These are phyloP conservation scores for Russula sp. DNA, from an alignment of 768 basidiomycete species.

Conservation along the genomic window DNA sequence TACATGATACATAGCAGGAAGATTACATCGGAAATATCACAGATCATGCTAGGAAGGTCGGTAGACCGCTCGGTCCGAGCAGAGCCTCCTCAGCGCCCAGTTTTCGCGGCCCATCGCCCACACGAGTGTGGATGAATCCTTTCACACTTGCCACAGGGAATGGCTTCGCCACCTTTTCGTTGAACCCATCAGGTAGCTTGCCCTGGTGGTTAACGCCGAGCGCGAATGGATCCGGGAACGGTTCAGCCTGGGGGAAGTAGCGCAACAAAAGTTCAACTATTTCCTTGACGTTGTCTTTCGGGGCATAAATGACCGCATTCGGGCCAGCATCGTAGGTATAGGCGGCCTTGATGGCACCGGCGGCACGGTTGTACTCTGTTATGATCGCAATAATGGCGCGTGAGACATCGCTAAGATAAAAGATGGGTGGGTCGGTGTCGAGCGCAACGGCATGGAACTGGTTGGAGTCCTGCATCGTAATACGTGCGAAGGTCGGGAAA, in stretches of 20 bases:
- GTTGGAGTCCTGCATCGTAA: conserved; percentile 98
- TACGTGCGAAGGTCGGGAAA: conserved; percentile 80
- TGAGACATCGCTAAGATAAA: conserved; percentile 98
- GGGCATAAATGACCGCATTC: conserved; percentile 95
- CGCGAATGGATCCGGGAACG: conserved; percentile 70
- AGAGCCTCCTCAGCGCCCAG: conserved; percentile 57
- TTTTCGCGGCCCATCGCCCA: conserved; percentile 85
- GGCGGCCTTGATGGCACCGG: conserved; percentile 71
- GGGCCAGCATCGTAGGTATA: conserved; percentile 99
- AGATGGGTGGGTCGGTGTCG: conserved; percentile 96
- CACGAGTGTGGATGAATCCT: conserved; percentile 83
- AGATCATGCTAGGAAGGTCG: conserved; percentile 41
- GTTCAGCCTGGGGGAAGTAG: conserved; percentile 81
- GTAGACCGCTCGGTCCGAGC: conserved; percentile 61
- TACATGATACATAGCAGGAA: conserved; percentile 2
- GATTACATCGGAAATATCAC: not conserved
- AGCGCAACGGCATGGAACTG: conserved; percentile 98
- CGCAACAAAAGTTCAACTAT: conserved; percentile 67
- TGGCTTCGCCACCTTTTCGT: conserved; percentile 63
- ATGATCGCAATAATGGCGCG: conserved; percentile 88
- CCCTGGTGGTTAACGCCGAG: conserved; percentile 42
- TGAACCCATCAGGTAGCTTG: conserved; percentile 62
- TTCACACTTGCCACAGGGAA: conserved; percentile 77
- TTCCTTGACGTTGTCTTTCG: conserved; percentile 65
- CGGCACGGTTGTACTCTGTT: conserved; percentile 85